Base-by-base conservation (phyloP, 2,329 filamentous ascomycete species). In the Pseudofabraea citricarpa region DNA sequence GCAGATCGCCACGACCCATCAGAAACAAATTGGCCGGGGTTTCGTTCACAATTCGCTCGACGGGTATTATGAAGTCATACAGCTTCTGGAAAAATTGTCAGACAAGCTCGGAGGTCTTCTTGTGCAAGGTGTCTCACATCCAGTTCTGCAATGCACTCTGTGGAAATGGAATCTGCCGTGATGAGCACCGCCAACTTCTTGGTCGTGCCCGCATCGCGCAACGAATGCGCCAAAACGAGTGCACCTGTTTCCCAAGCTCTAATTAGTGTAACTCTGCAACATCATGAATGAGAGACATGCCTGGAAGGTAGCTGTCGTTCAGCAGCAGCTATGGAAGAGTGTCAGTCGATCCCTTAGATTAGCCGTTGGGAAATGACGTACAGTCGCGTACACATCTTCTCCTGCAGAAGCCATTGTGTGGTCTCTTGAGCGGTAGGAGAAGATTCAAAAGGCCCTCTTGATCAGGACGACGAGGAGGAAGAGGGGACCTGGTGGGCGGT, bases 241-340 rank as follows among this genome's bases (percentile, higher is more conserved):
- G 90, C 91, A 64, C 93, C 91, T 95, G 55, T 27, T n/a, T 53
- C 37, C 40, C 52, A 57, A 55, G 50, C 45, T 49, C 45, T 19
- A 41, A 45, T 52, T 41, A 50, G 45, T 48, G 47, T 35, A 21
- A 37, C 40, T 36, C 42, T 41, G 23, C 49, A 40, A 43, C 42
- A 29, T 39, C 33, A 39, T 48, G n/a, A 43, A 23, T 15, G 29
- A 18, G 45, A 35, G 29, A 64, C 68, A 59, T 73, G 94, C 90
- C 90, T 64, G 93, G 91, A 40, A 98, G 79, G 67, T 98, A 98
- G 50, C 79, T 79, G 69, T 98, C 90, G 70, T 81, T 95, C 70
- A 95, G 74, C 44, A 97, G 80, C 65, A 98, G 86, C 91, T 96
- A 67, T 59, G 51, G 26, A 35, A 40, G 24, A 18, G n/a, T 21